A percentile compares a stretch with the other conserved stretches of the same genome.
phyloP scores from a whole-genome alignment of 2,329 filamentous ascomycete species.

The Alternaria alternata region DNA sequence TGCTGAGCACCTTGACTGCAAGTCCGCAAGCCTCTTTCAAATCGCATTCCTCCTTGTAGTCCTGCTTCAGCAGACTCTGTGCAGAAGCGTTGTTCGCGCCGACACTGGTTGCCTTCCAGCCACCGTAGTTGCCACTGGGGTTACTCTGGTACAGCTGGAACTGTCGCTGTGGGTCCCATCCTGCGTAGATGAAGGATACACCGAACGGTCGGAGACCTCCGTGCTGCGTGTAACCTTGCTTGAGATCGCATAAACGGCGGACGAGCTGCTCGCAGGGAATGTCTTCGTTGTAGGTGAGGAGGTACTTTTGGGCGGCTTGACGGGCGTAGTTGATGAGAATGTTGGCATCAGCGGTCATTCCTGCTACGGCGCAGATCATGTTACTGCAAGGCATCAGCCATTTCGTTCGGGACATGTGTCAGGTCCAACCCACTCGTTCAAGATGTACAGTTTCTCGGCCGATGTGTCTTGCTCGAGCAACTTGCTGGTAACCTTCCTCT shows the following conservation, averaged over 20 bases:
- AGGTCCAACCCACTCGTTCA: slow-evolving; percentile 82
- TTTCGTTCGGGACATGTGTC: neutral
- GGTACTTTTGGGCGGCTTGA: slow-evolving; percentile 94
- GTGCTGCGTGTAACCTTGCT: slow-evolving; percentile 99
- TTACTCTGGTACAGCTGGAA: slow-evolving; percentile 99
- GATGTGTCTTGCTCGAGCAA: slow-evolving; percentile 98
- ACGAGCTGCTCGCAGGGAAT: slow-evolving; percentile 99
- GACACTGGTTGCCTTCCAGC: slow-evolving; percentile 98
- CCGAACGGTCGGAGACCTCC: slow-evolving; percentile 97
- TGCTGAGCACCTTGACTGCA: slow-evolving; percentile 98
- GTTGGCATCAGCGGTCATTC: slow-evolving; percentile 99
- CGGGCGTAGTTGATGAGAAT: slow-evolving; percentile 99
- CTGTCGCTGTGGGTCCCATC: slow-evolving; percentile 93
- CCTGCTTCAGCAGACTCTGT: slow-evolving; percentile 96
- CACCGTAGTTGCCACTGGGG: slow-evolving; percentile 97
- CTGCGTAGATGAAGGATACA: slow-evolving; percentile 99
- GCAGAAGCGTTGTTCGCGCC: slow-evolving; percentile 98
- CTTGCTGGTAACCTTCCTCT: slow-evolving; percentile 99
- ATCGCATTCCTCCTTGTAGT: slow-evolving; percentile 98
- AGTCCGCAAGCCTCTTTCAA: slow-evolving; percentile 95
- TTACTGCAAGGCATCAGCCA: slow-evolving; percentile 68
- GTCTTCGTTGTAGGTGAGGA: slow-evolving; percentile 99
- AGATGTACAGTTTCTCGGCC: slow-evolving; percentile 98
- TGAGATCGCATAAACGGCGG: slow-evolving; percentile 93
- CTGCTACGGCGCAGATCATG: slow-evolving; percentile 99